Evolutionary conservation across 257 asterid species (phyloP).

Genomic region (Cynanchum wilfordii): DNA sequence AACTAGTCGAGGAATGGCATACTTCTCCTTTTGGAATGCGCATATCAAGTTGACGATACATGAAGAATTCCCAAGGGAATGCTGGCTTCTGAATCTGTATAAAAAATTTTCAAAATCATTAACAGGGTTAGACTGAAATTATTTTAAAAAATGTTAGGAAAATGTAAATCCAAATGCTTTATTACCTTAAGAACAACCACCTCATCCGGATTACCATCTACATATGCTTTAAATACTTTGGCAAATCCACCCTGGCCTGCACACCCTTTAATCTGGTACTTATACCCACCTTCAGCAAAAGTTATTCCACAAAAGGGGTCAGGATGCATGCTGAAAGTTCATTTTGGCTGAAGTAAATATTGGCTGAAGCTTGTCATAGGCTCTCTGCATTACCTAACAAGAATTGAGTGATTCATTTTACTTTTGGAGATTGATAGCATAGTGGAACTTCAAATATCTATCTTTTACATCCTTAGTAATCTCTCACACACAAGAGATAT

Average conservation of each 20-base stretch:
- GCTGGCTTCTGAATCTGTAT: conserved; percentile 95
- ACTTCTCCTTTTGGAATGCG: conserved; percentile 80
- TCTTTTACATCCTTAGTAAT: neutral
- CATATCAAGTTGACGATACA: conserved; percentile 84
- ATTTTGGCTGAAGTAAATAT: neutral
- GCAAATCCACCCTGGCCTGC: conserved; percentile 99
- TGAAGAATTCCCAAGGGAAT: conserved; percentile 97
- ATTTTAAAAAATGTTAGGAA: neutral
- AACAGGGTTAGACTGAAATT: conserved; percentile 16
- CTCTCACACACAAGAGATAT: neutral
- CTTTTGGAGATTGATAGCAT: neutral
- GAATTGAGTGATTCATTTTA: neutral
- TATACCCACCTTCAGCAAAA: conserved; percentile 56
- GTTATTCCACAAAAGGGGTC: conserved; percentile 12
- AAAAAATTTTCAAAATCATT: conserved; percentile 9
- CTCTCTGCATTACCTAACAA: neutral
- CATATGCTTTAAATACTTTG: conserved; percentile 82
- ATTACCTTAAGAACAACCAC: conserved; percentile 89
- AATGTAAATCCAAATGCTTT: neutral
- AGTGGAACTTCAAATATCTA: neutral
- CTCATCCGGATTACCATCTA: conserved; percentile 64
- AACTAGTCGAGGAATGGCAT: conserved; percentile 20
- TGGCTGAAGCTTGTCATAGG: neutral
- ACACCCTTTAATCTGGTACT: conserved; percentile 95
- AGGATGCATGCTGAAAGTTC: neutral